phyloP scores from a whole-genome alignment of 2,329 filamentous ascomycete genomes.

The Cordyceps militaris region DNA sequence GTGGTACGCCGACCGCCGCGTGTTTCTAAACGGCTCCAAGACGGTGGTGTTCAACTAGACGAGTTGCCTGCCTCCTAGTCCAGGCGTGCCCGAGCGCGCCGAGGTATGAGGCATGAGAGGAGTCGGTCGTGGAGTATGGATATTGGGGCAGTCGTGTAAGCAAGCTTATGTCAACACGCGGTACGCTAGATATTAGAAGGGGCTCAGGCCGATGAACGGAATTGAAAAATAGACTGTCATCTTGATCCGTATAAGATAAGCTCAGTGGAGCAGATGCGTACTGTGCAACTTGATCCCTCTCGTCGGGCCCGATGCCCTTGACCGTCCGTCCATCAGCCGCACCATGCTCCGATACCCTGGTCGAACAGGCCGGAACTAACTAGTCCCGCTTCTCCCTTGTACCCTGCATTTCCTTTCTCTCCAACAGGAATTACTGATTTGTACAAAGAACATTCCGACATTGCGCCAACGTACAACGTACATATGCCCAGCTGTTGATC shows the following conservation, averaged over 20 bases:
- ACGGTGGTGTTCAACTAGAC: constrained; percentile 64
- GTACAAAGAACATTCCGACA: too few species aligned
- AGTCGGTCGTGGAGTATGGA: not conserved
- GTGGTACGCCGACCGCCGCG: constrained; percentile 71
- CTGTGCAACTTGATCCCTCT: not conserved
- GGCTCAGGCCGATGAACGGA: not conserved
- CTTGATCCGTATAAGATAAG: not conserved
- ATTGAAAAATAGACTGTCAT: not conserved
- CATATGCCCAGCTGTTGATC: too few species aligned
- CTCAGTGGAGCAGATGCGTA: not conserved
- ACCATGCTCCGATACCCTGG: not conserved
- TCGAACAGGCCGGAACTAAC: too few species aligned
- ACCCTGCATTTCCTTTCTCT: not conserved
- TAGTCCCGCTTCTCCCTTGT: not conserved
- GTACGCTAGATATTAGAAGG: not conserved
- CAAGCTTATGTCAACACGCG: not conserved
- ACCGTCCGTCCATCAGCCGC: not conserved
- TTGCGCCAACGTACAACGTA: too few species aligned
- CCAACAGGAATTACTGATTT: not conserved
- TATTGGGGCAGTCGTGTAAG: not conserved
- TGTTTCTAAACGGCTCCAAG: constrained; percentile 73
- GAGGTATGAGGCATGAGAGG: not conserved
- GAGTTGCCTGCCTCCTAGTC: too few species aligned
- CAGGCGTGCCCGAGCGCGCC: too few species aligned
- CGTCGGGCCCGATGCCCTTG: constrained; percentile 1